Base-by-base conservation (phyloP, 2,329 filamentous ascomycete genomes). In the Lasiodiplodia hormozganensis region DNA sequence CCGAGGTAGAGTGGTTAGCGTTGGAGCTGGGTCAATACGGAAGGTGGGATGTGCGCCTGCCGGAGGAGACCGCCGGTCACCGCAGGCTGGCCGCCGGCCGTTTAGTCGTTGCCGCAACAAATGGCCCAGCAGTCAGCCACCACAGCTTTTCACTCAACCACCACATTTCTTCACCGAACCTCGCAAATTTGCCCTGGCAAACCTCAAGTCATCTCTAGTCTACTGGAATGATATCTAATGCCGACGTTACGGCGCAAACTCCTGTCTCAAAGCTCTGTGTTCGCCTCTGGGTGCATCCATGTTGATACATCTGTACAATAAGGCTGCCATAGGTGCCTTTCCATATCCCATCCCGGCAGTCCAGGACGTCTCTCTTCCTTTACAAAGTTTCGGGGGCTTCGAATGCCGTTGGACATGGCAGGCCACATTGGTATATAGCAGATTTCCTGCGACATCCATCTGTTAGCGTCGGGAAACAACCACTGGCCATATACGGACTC, bases 371-470 rank as follows among this genome's bases (percentile, higher is more conserved):
- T 16, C 21, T 7, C 52, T n/a, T 3, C 36, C 23, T 62, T 31
- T 16, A 16, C 7, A 11, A 31, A 18, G 18, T 16, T 7, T 10
- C 34, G 34, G 12, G 2, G n/a, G 21, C 58, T 3, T 16, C 36
- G 51, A 43, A 38, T 36, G 6, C 62, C 47, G 18, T 11, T 53
- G 51, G 38, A 21, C 40, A 54, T 62, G 7, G 84, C 70, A 2
- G 84, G 84, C 84, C 84, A 86, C 80, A 85, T 86, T 1, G 84
- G 83, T 49, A 86, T 84, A 69, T 80, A 85, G 71, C 84, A 85
- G 14, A 79, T 76, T 71, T 85, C 81, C 68, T 69, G 18, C 56
- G 31, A 31, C 38, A 12, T 12, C n/a, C n/a, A 7, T 18, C 43
- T 43, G 43, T 68, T n/a, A 53, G 64, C 62, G 34, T 28, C 53